Percentiles rank a stretch among this genome's conserved stretches.
phyloP scores from a whole-genome alignment of 2,329 filamentous ascomycete species.

The Stemphylium lycopersici region DNA sequence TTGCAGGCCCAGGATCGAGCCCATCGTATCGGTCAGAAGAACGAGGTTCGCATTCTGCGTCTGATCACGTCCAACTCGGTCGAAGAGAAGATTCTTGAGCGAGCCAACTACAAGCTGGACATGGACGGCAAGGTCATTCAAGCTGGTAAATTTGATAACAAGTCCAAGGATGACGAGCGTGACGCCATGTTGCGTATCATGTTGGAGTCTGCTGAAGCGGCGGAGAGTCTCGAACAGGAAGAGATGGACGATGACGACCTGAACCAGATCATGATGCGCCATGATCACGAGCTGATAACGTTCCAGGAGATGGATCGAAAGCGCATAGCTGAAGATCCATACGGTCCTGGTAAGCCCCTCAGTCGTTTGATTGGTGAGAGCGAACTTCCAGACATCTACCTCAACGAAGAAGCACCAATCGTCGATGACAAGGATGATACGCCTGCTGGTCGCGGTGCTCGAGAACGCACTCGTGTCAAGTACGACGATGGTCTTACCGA shows the following conservation, averaged over 20 bases:
- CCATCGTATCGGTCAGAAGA: constrained; percentile 99
- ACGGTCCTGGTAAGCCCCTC: constrained; percentile 73
- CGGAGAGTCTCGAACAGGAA: constrained; percentile 79
- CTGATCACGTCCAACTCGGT: constrained; percentile 97
- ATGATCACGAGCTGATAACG: constrained; percentile 73
- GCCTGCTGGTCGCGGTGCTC: constrained; percentile 79
- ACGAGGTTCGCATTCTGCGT: constrained; percentile 94
- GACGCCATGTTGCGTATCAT: constrained; percentile 95
- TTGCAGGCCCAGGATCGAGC: constrained; percentile 99
- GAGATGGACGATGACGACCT: constrained; percentile 99
- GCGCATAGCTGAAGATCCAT: constrained; percentile 67
- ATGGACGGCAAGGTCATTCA: constrained; percentile 99
- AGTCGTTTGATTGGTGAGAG: constrained; percentile 85
- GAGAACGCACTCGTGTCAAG: constrained; percentile 90
- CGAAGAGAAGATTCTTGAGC: constrained; percentile 97
- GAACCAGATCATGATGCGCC: constrained; percentile 91
- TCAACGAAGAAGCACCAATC: constrained; percentile 82
- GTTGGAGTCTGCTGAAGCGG: constrained; percentile 77
- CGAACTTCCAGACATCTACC: constrained; percentile 92
- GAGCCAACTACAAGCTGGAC: constrained; percentile 96
- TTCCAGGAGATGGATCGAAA: constrained; percentile 88
- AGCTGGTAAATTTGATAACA: constrained; percentile 99
- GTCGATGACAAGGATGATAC: constrained; percentile 79
- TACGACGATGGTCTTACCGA: constrained; percentile 98
- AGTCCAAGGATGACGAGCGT: constrained; percentile 97